Evolutionary conservation across 2,329 filamentous ascomycete genomes (phyloP).

Genomic region (Xylaria sp.): DNA sequence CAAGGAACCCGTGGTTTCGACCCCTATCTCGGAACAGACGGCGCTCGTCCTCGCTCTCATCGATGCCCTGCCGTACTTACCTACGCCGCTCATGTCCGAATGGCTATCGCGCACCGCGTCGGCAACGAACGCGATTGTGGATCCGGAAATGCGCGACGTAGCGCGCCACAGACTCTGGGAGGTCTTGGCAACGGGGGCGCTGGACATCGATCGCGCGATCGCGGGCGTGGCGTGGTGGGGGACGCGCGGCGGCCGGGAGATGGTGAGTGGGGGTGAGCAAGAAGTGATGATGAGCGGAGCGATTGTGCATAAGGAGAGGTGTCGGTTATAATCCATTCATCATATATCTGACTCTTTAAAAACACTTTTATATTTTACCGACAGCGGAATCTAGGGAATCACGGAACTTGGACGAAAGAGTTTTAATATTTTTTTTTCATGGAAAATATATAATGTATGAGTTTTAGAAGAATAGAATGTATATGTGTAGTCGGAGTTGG

Average conservation of each 20-base stretch:
- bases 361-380: too few species aligned
- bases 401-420: too few species aligned
- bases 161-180: constrained; percentile 74
- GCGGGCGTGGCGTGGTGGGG: constrained; percentile 86
- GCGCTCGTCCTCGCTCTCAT: constrained; percentile 71
- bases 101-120: constrained; percentile 72
- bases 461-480: too few species aligned
- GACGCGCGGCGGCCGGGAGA: constrained; percentile 48
- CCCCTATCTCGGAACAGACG: constrained; percentile 66
- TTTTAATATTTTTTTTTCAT: too few species aligned
- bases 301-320: constrained; percentile 32
- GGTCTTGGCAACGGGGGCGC: constrained; percentile 71
- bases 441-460: too few species aligned
- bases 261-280: constrained; percentile 34
- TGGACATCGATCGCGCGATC: constrained; percentile 79
- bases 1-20: not conserved
- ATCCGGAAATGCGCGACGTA: constrained; percentile 55
- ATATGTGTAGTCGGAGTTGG: too few species aligned
- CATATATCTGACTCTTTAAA: too few species aligned
- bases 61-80: constrained; percentile 70
- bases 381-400: too few species aligned
- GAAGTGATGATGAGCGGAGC: constrained; percentile 53
- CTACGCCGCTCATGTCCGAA: constrained; percentile 65
- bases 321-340: constrained; percentile 8
- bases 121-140: constrained; percentile 58